These are phyloP conservation scores for Catharanthus roseus DNA, from an alignment of 257 asterid genomes.

Conservation along the genomic window DNA sequence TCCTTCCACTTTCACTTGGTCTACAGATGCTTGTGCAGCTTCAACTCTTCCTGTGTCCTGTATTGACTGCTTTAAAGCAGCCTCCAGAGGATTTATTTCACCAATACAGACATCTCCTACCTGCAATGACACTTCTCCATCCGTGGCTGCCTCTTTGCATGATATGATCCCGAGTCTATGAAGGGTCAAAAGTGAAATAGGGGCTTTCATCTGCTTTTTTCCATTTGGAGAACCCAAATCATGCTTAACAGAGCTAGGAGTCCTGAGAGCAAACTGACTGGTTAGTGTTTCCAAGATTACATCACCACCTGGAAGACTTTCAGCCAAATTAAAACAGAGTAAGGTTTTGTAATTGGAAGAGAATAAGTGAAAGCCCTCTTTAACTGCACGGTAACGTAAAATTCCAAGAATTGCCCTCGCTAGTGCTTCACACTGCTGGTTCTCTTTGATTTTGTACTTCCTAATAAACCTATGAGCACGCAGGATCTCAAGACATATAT, in stretches of 20 bases:
- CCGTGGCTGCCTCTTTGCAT: conserved; percentile 35
- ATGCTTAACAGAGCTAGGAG: conserved; percentile 26
- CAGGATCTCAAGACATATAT: conserved; percentile 69
- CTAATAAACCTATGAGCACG: conserved; percentile 66
- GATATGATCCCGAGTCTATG: conserved; percentile 50
- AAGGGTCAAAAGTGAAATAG: conserved; percentile 56
- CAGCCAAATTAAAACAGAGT: conserved; percentile 90
- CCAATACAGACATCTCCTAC: conserved; percentile 65
- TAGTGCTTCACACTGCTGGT: conserved; percentile 65
- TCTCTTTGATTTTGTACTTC: conserved; percentile 55
- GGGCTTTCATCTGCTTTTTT: conserved; percentile 37
- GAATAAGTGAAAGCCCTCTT: conserved; percentile 63
- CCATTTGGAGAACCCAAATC: conserved; percentile 53
- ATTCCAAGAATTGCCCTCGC: conserved; percentile 79
- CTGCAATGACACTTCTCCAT: conserved; percentile 37
- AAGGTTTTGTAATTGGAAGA: conserved; percentile 64
- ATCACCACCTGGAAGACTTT: conserved; percentile 93
- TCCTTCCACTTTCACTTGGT: conserved; percentile 93
- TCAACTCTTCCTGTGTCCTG: conserved; percentile 73
- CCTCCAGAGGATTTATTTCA: conserved; percentile 73
- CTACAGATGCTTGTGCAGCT: conserved; percentile 91
- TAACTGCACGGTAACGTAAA: conserved; percentile 69
- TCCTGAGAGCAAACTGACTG: conserved; percentile 44
- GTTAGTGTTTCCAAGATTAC: conserved; percentile 61
- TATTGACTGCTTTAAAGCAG: conserved; percentile 65